These are phyloP conservation scores for Krasilnikovozyma curviuscula DNA, from an alignment of 768 basidiomycete genomes.

Conservation along the genomic window DNA sequence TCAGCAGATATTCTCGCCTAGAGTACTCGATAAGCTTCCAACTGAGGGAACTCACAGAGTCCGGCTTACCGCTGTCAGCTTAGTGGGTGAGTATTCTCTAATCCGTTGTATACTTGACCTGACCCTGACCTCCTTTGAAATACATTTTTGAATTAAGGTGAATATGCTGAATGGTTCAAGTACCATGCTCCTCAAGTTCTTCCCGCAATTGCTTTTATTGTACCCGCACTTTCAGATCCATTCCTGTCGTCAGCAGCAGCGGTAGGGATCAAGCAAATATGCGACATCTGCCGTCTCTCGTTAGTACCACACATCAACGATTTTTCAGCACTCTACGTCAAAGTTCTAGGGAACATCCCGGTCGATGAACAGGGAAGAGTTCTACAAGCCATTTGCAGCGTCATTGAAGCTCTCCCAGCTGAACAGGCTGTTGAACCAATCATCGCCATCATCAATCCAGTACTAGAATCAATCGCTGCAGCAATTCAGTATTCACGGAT, in stretches of 20 bases:
- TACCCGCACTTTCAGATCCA: constrained; percentile 34
- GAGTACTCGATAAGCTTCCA: constrained; percentile 45
- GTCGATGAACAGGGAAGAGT: constrained; percentile 73
- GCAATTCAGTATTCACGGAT: neutral
- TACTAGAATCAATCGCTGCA: constrained; percentile 2
- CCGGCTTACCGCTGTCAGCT: constrained; percentile 48
- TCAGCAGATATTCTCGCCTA: constrained; percentile 43
- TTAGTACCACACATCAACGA: constrained; percentile 65
- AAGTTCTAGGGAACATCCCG: constrained; percentile 45
- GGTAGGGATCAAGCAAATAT: constrained; percentile 61
- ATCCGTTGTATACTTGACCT: constrained; percentile 36
- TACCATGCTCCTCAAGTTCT: constrained; percentile 39
- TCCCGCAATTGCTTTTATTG: constrained; percentile 42
- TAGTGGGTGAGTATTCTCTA: constrained; percentile 46
- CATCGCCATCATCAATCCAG: constrained; percentile 28
- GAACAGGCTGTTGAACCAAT: constrained; percentile 58
- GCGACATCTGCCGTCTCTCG: constrained; percentile 71
- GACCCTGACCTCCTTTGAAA: constrained; percentile 20
- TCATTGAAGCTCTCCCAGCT: constrained; percentile 73
- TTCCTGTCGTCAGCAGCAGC: constrained; percentile 40
- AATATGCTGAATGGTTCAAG: constrained; percentile 29
- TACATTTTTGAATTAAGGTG: constrained; percentile 14
- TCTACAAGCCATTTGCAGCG: constrained; percentile 75
- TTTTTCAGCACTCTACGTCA: constrained; percentile 65
- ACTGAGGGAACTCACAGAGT: constrained; percentile 38